Evolutionary conservation across 148 eudicot species (phyloP).

Genomic region (Chenopodium formosanum): DNA sequence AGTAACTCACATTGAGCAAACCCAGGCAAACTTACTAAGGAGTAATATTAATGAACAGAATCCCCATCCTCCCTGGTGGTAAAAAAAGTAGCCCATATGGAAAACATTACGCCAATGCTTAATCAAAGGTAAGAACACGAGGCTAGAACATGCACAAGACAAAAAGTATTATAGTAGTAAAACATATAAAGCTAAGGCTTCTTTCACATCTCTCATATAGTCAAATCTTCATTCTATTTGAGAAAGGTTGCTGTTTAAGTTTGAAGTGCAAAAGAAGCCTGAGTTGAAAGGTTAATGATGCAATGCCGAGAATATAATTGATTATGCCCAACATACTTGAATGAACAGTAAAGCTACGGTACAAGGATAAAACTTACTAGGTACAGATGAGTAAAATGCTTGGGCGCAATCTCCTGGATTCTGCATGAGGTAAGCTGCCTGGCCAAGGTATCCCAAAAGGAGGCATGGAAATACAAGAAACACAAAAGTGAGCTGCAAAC

Average conservation of each 20-base stretch:
- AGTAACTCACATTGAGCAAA: not conserved
- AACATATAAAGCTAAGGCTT: not conserved
- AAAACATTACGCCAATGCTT: not conserved
- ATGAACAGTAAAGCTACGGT: not conserved
- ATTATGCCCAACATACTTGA: not conserved
- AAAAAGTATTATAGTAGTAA: not conserved
- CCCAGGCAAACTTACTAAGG: not conserved
- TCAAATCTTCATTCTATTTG: not conserved
- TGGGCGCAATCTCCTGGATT: slow-evolving; percentile 66
- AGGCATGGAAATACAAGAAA: slow-evolving; percentile 97
- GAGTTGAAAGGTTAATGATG: not conserved
- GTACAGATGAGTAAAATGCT: slow-evolving; percentile 81
- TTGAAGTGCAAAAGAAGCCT: not conserved
- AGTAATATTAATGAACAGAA: not conserved
- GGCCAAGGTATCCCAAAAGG: slow-evolving; percentile 93
- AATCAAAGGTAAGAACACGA: not conserved
- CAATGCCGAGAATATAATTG: not conserved
- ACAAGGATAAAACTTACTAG: slow-evolving; percentile 52
- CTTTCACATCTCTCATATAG: not conserved
- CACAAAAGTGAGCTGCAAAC: slow-evolving; percentile 84
- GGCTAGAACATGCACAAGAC: not conserved
- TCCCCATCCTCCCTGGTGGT: not conserved
- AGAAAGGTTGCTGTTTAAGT: not conserved
- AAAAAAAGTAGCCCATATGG: not conserved
- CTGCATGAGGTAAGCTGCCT: slow-evolving; percentile 96